Base-by-base conservation (phyloP, 495 filamentous ascomycete species). In the Podospora bellae-mahoneyi region DNA sequence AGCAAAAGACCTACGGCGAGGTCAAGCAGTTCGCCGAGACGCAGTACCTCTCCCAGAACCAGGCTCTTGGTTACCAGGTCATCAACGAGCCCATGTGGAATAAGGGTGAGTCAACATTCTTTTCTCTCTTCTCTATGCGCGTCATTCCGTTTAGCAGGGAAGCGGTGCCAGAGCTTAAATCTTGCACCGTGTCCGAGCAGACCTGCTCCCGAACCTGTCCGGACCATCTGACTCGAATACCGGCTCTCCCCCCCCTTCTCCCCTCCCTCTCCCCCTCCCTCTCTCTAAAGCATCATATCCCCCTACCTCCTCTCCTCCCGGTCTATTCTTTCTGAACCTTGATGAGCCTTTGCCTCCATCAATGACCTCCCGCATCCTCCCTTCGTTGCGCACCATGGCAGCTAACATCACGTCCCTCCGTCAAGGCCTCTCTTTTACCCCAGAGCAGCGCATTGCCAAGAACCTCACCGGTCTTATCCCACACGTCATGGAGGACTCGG, bases 391-490 rank as follows among this genome's bases (percentile, higher is more conserved):
- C 44, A 67, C 66, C 18, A 59, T 66, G 48, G 63, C 65, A 62
- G 60, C 69, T 74, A 68, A 73, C 64, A 53, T 34, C 32, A 59
- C 67, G 4, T 53, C 66, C 13, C 44, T 53, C 2, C 59, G 61
- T 65, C 20, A 69, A 87, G 85, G 85, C 71, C 79, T 85, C 70
- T 85, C 85, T 39, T 87, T 87, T 63, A 83, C 79, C 7, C 85
- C 84, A 16, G 83, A 86, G 53, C 81, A 87, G 74, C 80, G 85
- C 53, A 75, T 84, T 54, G 74, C 77, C 69, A 86, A 85, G 77
- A 87, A 87, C 80, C 77, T 87, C 44, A 86, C 84, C 18, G 85
- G 85, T 64, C 81, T 87, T 63, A 77, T 87, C 69, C 85, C 85
- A 56, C 85, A 86, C 73, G 82, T 83, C 74, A 80, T 87, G 80